These are phyloP conservation scores for Penicillium dipodomyicola DNA, from an alignment of 495 filamentous ascomycete genomes.

Conservation along the genomic window DNA sequence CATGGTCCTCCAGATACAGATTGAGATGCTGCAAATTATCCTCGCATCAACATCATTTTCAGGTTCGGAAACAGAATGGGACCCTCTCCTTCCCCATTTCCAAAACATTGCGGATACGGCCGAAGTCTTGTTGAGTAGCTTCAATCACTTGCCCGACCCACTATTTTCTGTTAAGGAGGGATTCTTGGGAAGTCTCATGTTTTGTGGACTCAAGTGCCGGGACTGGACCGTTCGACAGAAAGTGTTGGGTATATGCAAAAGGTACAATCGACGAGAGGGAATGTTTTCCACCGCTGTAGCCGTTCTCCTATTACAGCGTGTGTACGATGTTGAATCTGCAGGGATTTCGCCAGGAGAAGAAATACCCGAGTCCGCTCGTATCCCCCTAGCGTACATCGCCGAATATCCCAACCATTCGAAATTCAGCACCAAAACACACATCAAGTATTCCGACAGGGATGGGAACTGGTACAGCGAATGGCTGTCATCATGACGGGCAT, in stretches of 20 bases:
- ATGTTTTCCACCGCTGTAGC: background rate
- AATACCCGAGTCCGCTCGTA: background rate
- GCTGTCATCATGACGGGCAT: background rate
- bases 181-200: conserved; percentile 1
- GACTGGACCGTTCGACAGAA: conserved; percentile 12
- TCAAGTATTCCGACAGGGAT: background rate
- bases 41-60: background rate
- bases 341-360: background rate
- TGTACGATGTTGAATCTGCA: conserved; percentile 1
- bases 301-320: background rate
- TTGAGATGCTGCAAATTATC: background rate
- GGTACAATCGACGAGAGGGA: conserved; percentile 7
- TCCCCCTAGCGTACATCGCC: background rate
- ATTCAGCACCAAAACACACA: background rate
- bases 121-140: background rate
- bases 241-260: conserved; percentile 4
- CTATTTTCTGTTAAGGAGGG: conserved; percentile 9
- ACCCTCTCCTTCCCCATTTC: conserved; percentile 1
- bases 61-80: conserved; percentile 5
- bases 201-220: conserved; percentile 16
- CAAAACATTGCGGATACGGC: background rate
- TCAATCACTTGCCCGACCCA: conserved; percentile 1
- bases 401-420: conserved; percentile 1
- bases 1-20: background rate
- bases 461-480: conserved; percentile 5